Base-by-base conservation (phyloP, 805 yeast species). In the Teunomyces tritomae region DNA sequence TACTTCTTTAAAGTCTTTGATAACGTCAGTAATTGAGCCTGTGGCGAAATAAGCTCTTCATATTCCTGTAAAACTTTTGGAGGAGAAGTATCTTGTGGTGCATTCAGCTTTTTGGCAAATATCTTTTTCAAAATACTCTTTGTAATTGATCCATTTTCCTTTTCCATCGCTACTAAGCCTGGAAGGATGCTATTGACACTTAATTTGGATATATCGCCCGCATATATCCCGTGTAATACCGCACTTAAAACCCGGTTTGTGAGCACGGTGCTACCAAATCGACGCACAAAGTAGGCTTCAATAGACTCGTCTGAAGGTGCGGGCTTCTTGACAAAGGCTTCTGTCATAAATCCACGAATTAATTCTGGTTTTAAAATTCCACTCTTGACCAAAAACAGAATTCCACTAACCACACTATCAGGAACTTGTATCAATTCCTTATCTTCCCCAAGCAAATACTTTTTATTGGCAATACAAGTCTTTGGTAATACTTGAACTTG, bases 181-280 rank as follows among this genome's bases (percentile, higher is more conserved):
- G 84, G 82, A 51, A 88, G 61, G 0, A 88, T 73, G 3, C 86
- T 73, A 16, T 78, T 67, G 0, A 85, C 82, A 69, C 96, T 87
- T 43, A 92, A 65, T 47, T 78, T 70, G 5, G 74, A 58, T 1
- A 82, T 74, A 63, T 91, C 96, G 1, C 76, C 76, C 1, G 96
- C 97, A 64, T 90, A 92, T 1, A 94, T 83, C 0, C 99, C 99
- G 59, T 90, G 89, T 62, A 86, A 73, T 3, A 90, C 68, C 0
- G 96, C 98, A 64, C 96, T 87, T 16, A 87, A 67, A 10, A 92
- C 66, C 44, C 87, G 83, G 48, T 68, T 69, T 3, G 77, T 70
- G 4, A 85, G 64, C 2, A 70, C 46, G 7, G 72, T 70, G 8
- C 54, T 58, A 2, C 91, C 91, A 61, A 90, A 84, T 50, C 97